These are phyloP conservation scores for Coemansia sp. DNA, from an alignment of 192 early-diverging fungal genomes.

Conservation along the genomic window DNA sequence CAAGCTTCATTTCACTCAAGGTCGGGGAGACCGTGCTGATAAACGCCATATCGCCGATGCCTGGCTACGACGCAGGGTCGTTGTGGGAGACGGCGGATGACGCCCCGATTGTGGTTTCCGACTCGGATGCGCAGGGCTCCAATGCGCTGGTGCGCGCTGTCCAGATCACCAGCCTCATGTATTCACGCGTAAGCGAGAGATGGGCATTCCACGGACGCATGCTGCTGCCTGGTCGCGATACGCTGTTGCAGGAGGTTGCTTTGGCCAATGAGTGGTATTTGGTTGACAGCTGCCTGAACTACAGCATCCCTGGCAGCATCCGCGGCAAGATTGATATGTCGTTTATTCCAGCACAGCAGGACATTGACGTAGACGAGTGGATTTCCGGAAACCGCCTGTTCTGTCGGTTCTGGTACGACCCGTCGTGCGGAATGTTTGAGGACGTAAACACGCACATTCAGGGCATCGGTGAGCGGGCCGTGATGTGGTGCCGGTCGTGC, in stretches of 20 bases:
- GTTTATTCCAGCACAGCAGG: constrained; percentile 25
- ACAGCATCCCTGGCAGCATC: constrained; percentile 27
- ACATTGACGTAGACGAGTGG: constrained; percentile 27
- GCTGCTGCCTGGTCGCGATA: constrained; percentile 54
- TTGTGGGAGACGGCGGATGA: constrained; percentile 13
- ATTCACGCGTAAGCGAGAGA: constrained; percentile 10
- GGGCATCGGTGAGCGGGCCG: constrained; percentile 1
- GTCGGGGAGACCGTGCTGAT: constrained; percentile 33
- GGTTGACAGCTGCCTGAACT: constrained; percentile 54
- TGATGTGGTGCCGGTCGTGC: constrained; percentile 35
- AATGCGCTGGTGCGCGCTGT: constrained; percentile 22
- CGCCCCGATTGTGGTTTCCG: background rate
- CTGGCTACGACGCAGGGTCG: constrained; percentile 14
- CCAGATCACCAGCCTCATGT: constrained; percentile 30
- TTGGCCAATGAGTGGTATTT: constrained; percentile 55
- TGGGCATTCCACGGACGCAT: constrained; percentile 54
- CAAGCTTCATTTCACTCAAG: constrained; percentile 44
- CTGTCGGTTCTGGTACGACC: constrained; percentile 59
- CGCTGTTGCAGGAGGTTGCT: constrained; percentile 56
- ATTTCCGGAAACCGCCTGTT: constrained; percentile 29
- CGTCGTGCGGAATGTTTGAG: constrained; percentile 50
- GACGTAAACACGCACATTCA: constrained; percentile 44
- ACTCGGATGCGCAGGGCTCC: background rate
- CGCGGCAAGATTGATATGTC: constrained; percentile 50
- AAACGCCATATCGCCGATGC: constrained; percentile 5